Percentiles rank a stretch among this genome's conserved stretches.
phyloP scores from a whole-genome alignment of 2,329 filamentous ascomycete species.

The Cryphonectria nitschkei region DNA sequence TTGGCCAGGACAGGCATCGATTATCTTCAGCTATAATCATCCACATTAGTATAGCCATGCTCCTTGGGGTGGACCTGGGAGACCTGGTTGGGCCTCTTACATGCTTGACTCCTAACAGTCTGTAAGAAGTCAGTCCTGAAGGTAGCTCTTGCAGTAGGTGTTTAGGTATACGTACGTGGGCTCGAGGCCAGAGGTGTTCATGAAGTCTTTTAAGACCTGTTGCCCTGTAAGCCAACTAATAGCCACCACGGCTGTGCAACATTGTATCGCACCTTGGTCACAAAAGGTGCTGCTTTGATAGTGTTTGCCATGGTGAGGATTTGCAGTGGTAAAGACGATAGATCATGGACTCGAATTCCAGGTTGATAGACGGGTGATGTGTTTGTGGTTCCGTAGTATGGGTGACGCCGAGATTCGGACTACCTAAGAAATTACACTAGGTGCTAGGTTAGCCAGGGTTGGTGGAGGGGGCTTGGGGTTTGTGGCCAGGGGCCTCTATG shows the following conservation, averaged over 20 bases:
- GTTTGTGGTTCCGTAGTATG: neutral
- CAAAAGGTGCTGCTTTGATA: conserved; percentile 1
- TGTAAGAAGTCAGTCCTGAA: conserved; percentile 8
- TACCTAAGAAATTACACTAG: neutral
- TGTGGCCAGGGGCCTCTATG: neutral
- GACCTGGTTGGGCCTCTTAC: conserved; percentile 11
- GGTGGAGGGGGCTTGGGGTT: no score
- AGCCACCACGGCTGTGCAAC: neutral
- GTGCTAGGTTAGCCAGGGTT: neutral
- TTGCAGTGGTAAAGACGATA: neutral
- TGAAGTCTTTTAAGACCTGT: conserved; percentile 84
- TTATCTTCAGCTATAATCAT: conserved; percentile 63
- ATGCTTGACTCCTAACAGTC: conserved; percentile 21
- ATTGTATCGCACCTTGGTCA: conserved; percentile 17
- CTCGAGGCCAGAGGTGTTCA: conserved; percentile 83
- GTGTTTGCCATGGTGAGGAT: conserved; percentile 17
- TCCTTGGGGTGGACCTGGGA: no score
- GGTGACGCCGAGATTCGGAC: conserved; percentile 1
- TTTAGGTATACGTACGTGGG: conserved; percentile 65
- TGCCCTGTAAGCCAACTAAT: conserved; percentile 15
- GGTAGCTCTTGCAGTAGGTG: neutral
- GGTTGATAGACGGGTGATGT: neutral
- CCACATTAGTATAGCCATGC: neutral
- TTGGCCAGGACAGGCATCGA: conserved; percentile 64
- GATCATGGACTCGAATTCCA: conserved; percentile 4